Evolutionary conservation across 768 basidiomycete species (phyloP).

Genomic region (Lactarius sp.): DNA sequence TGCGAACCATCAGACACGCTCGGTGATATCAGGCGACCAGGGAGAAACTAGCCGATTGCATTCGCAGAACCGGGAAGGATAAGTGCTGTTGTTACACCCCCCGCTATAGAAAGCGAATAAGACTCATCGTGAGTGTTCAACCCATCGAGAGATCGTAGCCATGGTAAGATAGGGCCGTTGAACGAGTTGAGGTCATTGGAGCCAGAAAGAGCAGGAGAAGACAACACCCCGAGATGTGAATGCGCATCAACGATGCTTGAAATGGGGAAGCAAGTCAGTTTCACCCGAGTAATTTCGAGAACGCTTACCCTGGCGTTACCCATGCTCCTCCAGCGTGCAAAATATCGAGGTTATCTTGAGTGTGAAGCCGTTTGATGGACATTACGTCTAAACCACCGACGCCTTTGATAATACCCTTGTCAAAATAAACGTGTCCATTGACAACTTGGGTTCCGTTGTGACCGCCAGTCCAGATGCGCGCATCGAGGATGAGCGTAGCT

Average conservation of each 20-base stretch:
- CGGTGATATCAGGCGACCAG: background rate
- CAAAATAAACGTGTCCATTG: slow-evolving; percentile 61
- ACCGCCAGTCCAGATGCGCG: slow-evolving; percentile 78
- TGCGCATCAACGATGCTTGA: slow-evolving; percentile 40
- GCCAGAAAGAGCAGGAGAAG: slow-evolving; percentile 30
- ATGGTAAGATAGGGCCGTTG: slow-evolving; percentile 49
- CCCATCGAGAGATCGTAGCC: slow-evolving; percentile 72
- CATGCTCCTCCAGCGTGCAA: slow-evolving; percentile 65
- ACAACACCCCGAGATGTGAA: slow-evolving; percentile 42
- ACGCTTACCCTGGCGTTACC: slow-evolving; percentile 65
- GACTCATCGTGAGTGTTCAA: slow-evolving; percentile 78
- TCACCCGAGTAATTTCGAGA: no score
- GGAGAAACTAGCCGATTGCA: slow-evolving; percentile 14
- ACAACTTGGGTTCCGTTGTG: slow-evolving; percentile 64
- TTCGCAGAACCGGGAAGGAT: slow-evolving; percentile 68
- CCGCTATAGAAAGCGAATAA: slow-evolving; percentile 65
- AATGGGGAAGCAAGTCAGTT: background rate
- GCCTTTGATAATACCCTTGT: slow-evolving; percentile 62
- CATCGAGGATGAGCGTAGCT: slow-evolving; percentile 64
- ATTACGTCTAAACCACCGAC: slow-evolving; percentile 39
- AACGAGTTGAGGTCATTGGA: slow-evolving; percentile 42
- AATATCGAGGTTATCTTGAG: slow-evolving; percentile 35
- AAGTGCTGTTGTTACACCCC: slow-evolving; percentile 75
- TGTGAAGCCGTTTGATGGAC: slow-evolving; percentile 28
- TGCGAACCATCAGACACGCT: slow-evolving; percentile 27